Base-by-base conservation (phyloP, 2,329 filamentous ascomycete species). In the Neonectria coccinea region DNA sequence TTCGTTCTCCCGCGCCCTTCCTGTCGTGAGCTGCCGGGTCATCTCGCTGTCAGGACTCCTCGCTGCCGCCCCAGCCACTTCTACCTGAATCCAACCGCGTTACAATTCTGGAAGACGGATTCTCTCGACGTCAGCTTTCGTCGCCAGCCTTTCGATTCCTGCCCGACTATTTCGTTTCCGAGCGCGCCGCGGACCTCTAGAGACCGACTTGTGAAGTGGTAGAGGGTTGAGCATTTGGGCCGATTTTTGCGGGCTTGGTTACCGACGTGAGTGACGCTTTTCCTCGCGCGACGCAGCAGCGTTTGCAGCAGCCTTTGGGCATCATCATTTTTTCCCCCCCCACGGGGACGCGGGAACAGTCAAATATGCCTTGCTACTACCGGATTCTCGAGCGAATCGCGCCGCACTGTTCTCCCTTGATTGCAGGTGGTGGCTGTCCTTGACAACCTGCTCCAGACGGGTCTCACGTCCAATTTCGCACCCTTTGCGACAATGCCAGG, bases 141-240 rank as follows among this genome's bases (percentile, higher is more conserved):
- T 67, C 68, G 58, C 62, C 54, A 36, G 42, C 27, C 62, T 44
- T 58, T 65, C 63, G 53, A 39, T 47, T 62, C 59, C 48, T 31
- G 55, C 27, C 59, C 59, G 67, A 65, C 64, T 67, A 61, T 57
- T 59, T 70, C 67, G 63, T 61, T 61, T 59, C 57, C 59, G 62
- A 66, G 55, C 47, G 50, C 54, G 65, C 58, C 58, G 45, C 42
- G 65, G 69, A 69, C 72, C 74, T 73, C 62, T 48, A 62, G 66
- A 66, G 73, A 75, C 70, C 70, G 61, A 72, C 59, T 65, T 62
- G 63, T 60, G 31, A 70, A 75, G 71, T 65, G 63, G 69, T 67
- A 67, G 70, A 74, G 70, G 71, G 66, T 67, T 66, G 71, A 66
- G 70, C 62, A 70, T 66, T 64, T 58, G 67, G 67, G 67, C 62